These are phyloP conservation scores for Withania somnifera DNA, from an alignment of 305 asterid genomes.

Conservation along the genomic window DNA sequence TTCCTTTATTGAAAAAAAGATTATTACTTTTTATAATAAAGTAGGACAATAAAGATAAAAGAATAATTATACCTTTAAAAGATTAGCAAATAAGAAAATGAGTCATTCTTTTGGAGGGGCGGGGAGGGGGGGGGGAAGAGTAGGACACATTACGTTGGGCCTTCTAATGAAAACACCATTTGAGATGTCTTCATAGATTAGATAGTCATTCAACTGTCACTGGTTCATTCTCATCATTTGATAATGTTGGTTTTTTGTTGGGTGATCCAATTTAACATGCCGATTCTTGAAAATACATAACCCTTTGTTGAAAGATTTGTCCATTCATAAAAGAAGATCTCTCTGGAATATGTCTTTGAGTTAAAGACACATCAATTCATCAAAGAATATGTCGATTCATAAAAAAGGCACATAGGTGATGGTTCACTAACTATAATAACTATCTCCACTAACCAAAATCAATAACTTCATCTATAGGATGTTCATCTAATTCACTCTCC, in stretches of 20 bases:
- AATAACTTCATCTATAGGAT: neutral
- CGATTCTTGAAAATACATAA: neutral
- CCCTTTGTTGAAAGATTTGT: neutral
- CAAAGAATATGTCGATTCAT: neutral
- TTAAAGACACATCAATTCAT: neutral
- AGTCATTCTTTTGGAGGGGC: too few relatives aligned
- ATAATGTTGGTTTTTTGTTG: neutral
- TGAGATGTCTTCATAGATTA: neutral
- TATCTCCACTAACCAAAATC: neutral
- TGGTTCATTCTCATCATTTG: neutral
- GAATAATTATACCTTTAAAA: too few relatives aligned
- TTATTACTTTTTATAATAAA: too few relatives aligned
- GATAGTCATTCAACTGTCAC: neutral
- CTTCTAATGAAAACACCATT: neutral
- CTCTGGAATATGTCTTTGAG: neutral
- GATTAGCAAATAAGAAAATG: too few relatives aligned
- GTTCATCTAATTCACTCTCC: neutral
- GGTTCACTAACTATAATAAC: neutral
- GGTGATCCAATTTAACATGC: neutral
- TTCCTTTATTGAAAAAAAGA: too few relatives aligned
- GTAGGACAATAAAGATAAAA: too few relatives aligned
- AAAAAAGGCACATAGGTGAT: neutral
- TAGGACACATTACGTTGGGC: too few relatives aligned
- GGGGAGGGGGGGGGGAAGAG: too few relatives aligned
- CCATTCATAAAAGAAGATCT: neutral